Percentiles rank a stretch among this genome's conserved stretches.
phyloP scores from a whole-genome alignment of 768 basidiomycete species.

The Lyophyllum atratum region DNA sequence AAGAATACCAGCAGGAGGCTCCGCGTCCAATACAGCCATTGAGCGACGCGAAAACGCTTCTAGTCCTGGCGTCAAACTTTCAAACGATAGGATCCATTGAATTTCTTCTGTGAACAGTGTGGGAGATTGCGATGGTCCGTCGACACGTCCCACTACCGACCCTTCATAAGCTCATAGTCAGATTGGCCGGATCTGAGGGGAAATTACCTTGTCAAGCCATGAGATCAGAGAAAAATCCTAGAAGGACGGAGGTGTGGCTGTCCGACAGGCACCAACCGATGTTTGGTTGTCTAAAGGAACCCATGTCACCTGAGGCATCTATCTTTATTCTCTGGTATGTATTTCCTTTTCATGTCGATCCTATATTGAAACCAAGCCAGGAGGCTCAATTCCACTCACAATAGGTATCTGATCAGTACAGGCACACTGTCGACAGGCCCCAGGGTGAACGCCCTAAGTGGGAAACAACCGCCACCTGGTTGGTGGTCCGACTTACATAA shows the following conservation, averaged over 20 bases:
- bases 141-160: conserved; percentile 9
- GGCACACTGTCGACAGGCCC: background rate
- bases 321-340: background rate
- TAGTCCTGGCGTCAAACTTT: no score
- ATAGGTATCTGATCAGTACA: background rate
- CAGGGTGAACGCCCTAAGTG: background rate
- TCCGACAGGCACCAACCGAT: conserved; percentile 30
- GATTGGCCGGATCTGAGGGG: conserved; percentile 9
- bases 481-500: conserved; percentile 21
- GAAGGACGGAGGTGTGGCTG: conserved; percentile 41
- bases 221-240: conserved; percentile 24
- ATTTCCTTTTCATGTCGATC: background rate
- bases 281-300: conserved; percentile 8
- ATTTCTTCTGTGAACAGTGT: background rate
- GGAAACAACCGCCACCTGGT: conserved; percentile 2
- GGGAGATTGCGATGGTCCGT: conserved; percentile 14
- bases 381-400: background rate
- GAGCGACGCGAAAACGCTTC: no score
- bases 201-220: conserved; percentile 8
- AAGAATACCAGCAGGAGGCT: background rate
- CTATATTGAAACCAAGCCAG: background rate
- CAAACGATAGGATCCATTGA: background rate
- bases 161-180: conserved; percentile 2
- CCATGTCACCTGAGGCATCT: background rate
- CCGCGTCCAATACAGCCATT: background rate